Evolutionary conservation across 331 rosid genomes (phyloP).

Genomic region (Malus hybrid): DNA sequence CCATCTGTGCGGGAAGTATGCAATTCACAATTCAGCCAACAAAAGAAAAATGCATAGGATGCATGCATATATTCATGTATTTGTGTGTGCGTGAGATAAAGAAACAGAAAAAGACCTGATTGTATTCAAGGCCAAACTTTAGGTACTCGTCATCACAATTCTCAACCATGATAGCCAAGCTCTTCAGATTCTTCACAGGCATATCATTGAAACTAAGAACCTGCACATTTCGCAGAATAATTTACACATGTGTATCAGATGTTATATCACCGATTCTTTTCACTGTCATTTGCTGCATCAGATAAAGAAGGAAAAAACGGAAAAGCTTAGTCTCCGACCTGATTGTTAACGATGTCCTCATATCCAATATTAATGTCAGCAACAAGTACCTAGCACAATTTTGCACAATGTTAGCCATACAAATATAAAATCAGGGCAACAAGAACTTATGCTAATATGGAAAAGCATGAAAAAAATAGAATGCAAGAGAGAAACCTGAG

Average conservation of each 20-base stretch:
- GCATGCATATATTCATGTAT: not conserved
- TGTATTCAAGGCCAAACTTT: slow-evolving; percentile 59
- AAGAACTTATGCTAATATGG: not conserved
- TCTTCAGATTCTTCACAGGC: slow-evolving; percentile 62
- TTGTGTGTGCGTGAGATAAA: not conserved
- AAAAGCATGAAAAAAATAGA: not conserved
- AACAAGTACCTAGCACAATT: slow-evolving; percentile 56
- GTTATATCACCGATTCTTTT: not conserved
- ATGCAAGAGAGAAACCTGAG: slow-evolving; percentile 46
- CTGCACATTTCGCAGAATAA: slow-evolving; percentile 20
- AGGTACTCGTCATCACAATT: slow-evolving; percentile 58
- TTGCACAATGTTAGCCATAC: slow-evolving; percentile 2
- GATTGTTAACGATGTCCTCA: slow-evolving; percentile 68
- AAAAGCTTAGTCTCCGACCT: slow-evolving; percentile 28
- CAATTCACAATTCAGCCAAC: slow-evolving; percentile 18
- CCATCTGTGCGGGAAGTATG: slow-evolving; percentile 33
- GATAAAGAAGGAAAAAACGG: not conserved
- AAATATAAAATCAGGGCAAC: not conserved
- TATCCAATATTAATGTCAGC: slow-evolving; percentile 83
- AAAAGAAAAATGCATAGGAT: not conserved
- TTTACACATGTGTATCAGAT: not conserved
- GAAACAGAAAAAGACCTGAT: slow-evolving; percentile 41
- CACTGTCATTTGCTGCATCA: not conserved
- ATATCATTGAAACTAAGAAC: slow-evolving; percentile 59
- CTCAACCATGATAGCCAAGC: slow-evolving; percentile 68